These are phyloP conservation scores for Posidonia australis DNA, from an alignment of 106 monocot species.

Conservation along the genomic window DNA sequence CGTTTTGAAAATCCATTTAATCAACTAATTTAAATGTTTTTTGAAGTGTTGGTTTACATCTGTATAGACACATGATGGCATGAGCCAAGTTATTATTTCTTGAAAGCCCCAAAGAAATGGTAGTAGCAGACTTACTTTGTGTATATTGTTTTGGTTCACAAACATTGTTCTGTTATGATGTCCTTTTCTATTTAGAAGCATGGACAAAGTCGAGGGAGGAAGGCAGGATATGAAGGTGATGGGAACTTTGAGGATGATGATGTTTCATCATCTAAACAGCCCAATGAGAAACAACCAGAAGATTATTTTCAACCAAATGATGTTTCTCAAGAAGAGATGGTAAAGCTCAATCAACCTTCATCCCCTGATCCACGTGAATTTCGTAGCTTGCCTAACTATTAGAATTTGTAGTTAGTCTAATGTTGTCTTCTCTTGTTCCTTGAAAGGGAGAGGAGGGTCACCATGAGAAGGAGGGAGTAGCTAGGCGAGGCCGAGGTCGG, in stretches of 20 bases:
- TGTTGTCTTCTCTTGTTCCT: neutral
- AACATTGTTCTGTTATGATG: neutral
- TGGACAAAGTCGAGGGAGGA: conserved; percentile 42
- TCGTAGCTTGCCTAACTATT: too few relatives aligned
- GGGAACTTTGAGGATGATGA: conserved; percentile 50
- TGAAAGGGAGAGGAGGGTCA: conserved; percentile 42
- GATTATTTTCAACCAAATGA: conserved; percentile 34
- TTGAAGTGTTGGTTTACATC: too few relatives aligned
- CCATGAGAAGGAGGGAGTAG: conserved; percentile 36
- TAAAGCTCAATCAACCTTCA: conserved; percentile 6
- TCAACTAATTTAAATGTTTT: too few relatives aligned
- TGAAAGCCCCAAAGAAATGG: neutral
- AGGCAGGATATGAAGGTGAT: conserved; percentile 53
- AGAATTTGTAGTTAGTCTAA: neutral
- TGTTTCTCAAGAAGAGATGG: conserved; percentile 27
- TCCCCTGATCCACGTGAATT: too few relatives aligned
- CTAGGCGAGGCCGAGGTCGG: conserved; percentile 31
- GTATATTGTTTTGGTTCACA: too few relatives aligned
- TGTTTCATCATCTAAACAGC: conserved; percentile 30
- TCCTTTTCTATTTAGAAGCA: neutral
- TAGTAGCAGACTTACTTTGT: too few relatives aligned
- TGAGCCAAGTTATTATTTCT: neutral
- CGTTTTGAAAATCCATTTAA: too few relatives aligned
- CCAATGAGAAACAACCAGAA: conserved; percentile 32
- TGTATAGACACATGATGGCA: too few relatives aligned